Conservation (phyloP, 441 rosid species). For the Gossypium gossypioides region DNA sequence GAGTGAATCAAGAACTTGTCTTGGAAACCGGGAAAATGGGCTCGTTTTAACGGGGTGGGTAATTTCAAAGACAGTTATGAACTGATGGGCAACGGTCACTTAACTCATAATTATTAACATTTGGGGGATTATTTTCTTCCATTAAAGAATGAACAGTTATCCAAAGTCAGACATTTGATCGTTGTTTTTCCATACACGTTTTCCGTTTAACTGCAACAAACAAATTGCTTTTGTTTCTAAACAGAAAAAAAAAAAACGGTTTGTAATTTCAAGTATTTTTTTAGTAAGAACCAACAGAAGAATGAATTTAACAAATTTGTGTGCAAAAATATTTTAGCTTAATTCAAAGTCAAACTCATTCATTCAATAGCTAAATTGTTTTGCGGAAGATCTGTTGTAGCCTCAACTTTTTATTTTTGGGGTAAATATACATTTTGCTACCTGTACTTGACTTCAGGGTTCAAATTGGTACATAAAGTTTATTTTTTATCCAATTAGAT, state of each 20-base stretch:
- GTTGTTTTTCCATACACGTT: not conserved
- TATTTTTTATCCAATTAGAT: too few species aligned
- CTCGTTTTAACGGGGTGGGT: not conserved
- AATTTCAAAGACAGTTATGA: not conserved
- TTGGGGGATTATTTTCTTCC: not conserved
- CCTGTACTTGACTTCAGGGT: too few species aligned
- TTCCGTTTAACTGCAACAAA: not conserved
- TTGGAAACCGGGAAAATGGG: constrained; percentile 6
- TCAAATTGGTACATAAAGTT: too few species aligned
- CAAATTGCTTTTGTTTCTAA: not conserved
- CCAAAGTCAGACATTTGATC: not conserved
- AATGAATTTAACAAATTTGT: not conserved
- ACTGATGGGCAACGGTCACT: not conserved
- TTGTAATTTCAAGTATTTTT: not conserved
- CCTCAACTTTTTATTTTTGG: too few species aligned
- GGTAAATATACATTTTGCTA: too few species aligned
- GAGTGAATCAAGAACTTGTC: not conserved
- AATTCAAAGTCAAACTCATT: not conserved
- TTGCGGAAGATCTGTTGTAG: not conserved
- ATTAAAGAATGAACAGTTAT: not conserved
- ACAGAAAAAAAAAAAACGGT: not conserved
- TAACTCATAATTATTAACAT: not conserved
- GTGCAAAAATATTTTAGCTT: not conserved
- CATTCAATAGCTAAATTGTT: not conserved
- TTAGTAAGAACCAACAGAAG: not conserved